A percentile compares a stretch with the other conserved stretches of the same genome.
These are phyloP conservation scores for Metschnikowia rubicola DNA, from an alignment of 805 yeast species.

Conservation along the genomic window DNA sequence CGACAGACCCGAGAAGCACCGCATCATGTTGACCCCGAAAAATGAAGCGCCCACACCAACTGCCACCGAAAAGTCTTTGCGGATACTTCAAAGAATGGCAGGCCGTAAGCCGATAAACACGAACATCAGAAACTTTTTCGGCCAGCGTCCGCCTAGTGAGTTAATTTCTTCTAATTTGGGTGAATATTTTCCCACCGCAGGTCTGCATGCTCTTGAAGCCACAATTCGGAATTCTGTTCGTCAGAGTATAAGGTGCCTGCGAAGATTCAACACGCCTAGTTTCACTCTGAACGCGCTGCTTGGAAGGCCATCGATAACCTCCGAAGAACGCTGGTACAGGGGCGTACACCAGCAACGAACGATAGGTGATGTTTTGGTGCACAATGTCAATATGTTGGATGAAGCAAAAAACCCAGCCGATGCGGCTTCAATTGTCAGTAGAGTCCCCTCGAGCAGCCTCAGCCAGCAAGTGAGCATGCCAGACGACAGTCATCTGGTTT, in stretches of 20 bases:
- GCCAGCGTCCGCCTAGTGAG: constrained; percentile 92
- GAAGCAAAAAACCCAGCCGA: constrained; percentile 33
- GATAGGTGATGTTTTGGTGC: constrained; percentile 61
- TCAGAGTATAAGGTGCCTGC: constrained; percentile 62
- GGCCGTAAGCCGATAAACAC: constrained; percentile 17
- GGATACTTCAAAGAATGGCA: constrained; percentile 28
- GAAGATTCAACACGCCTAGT: constrained; percentile 26
- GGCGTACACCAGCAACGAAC: constrained; percentile 35
- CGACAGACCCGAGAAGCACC: constrained; percentile 64
- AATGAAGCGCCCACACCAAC: constrained; percentile 60
- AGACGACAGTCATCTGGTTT: constrained; percentile 7
- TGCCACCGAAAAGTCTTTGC: constrained; percentile 56
- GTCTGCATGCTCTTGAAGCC: constrained; percentile 63
- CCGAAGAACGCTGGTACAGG: constrained; percentile 11
- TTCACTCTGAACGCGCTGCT: constrained; percentile 13
- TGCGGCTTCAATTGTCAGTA: constrained; percentile 25
- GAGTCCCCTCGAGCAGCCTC: constrained; percentile 20
- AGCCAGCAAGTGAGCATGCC: constrained; percentile 6
- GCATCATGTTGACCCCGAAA: constrained; percentile 65
- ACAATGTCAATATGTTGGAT: constrained; percentile 54
- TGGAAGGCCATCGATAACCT: constrained; percentile 21
- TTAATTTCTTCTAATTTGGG: constrained; percentile 84
- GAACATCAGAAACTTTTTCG: constrained; percentile 53
- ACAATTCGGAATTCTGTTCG: constrained; percentile 84
- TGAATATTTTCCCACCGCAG: constrained; percentile 88